These are phyloP conservation scores for Sarocladium brachiariae DNA, from an alignment of 2,329 filamentous ascomycete genomes.

Conservation along the genomic window DNA sequence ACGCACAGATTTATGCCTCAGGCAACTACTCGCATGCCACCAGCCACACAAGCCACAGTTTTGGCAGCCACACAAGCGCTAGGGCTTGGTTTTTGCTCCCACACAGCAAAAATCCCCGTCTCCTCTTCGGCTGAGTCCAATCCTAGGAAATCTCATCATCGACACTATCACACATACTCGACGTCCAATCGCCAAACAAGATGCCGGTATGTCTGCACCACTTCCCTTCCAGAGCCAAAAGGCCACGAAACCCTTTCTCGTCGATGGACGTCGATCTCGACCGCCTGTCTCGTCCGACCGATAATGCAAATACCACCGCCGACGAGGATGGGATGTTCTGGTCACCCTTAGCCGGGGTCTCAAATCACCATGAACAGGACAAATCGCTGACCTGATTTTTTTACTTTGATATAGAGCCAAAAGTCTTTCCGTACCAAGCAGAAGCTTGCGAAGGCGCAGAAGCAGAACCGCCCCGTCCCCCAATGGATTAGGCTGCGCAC, in stretches of 20 bases:
- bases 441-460: conserved; percentile 99
- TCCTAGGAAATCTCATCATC: conserved; percentile 20
- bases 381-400: conserved; percentile 17
- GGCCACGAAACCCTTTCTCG: not conserved
- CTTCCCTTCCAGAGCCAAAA: conserved; percentile 10
- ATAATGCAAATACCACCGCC: not conserved
- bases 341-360: not conserved
- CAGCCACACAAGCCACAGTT: conserved; percentile 11
- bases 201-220: conserved; percentile 32
- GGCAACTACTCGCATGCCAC: conserved; percentile 6
- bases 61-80: conserved; percentile 18
- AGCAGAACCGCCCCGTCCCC: conserved; percentile 99
- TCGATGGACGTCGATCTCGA: not conserved
- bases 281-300: not conserved
- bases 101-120: conserved; percentile 20
- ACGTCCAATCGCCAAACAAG: conserved; percentile 32
- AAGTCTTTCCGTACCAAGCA: conserved; percentile 99
- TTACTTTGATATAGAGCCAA: conserved; percentile 63
- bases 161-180: conserved; percentile 29
- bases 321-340: conserved; percentile 5
- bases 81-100: conserved; percentile 27
- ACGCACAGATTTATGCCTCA: not conserved
- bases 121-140: conserved; percentile 19
- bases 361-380: not conserved
- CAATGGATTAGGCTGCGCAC: conserved; percentile 99